Conservation (phyloP, 352 stramenopile genomes). For the Phytophthora nicotianae region DNA sequence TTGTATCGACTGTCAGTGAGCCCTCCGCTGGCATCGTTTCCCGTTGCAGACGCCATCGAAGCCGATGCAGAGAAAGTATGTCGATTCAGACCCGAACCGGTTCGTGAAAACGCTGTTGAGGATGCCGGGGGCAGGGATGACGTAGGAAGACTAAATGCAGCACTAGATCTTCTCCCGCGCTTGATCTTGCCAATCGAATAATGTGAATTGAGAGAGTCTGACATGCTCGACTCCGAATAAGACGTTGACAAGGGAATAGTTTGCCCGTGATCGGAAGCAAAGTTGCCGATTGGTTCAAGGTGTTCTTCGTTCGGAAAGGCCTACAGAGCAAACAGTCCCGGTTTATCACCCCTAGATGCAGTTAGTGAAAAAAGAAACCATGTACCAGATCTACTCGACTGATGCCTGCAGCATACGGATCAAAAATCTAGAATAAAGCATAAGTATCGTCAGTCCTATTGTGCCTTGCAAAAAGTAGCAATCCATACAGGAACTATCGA, state of each 20-base stretch:
- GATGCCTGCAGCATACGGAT: slow-evolving; percentile 73
- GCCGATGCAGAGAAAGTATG: slow-evolving; percentile 41
- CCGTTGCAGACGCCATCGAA: slow-evolving; percentile 24
- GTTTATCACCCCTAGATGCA: neutral
- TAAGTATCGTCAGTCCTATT: slow-evolving; percentile 1
- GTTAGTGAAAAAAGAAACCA: neutral
- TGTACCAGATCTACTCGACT: slow-evolving; percentile 72
- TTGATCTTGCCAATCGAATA: slow-evolving; percentile 80
- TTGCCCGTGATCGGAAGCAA: slow-evolving; percentile 68
- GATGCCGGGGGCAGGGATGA: slow-evolving; percentile 34
- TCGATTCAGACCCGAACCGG: slow-evolving; percentile 32
- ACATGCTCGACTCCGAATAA: slow-evolving; percentile 57
- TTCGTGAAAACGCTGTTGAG: slow-evolving; percentile 35
- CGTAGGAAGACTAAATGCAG: slow-evolving; percentile 40
- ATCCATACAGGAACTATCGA: neutral
- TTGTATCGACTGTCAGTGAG: slow-evolving; percentile 74
- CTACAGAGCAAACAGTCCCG: slow-evolving; percentile 24
- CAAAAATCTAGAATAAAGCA: slow-evolving; percentile 60
- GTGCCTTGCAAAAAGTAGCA: neutral
- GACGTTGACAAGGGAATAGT: slow-evolving; percentile 69
- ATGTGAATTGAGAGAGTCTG: slow-evolving; percentile 54
- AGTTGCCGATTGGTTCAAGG: slow-evolving; percentile 78
- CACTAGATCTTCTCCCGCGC: slow-evolving; percentile 56
- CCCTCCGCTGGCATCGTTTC: slow-evolving; percentile 44
- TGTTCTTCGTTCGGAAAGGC: slow-evolving; percentile 84